Evolutionary conservation across 495 filamentous ascomycete genomes (phyloP).

Genomic region (Penicillium atrosanguineum): DNA sequence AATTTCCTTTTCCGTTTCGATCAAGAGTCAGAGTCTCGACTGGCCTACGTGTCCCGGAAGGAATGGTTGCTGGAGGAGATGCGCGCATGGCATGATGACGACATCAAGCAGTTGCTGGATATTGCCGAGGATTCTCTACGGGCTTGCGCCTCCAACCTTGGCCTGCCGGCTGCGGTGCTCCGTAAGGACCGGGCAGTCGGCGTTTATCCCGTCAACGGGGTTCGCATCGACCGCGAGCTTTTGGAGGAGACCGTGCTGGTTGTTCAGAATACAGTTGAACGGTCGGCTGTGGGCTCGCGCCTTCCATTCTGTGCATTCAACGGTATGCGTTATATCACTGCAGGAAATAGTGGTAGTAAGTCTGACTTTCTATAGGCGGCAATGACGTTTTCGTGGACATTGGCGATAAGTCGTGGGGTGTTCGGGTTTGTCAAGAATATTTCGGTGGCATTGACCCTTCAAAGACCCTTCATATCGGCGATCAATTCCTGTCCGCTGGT

Average conservation of each 20-base stretch:
- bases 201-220: conserved; percentile 60
- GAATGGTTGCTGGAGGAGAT: conserved; percentile 88
- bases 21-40: conserved; percentile 22
- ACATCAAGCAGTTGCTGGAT: conserved; percentile 77
- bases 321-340: conserved; percentile 38
- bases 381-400: conserved; percentile 99
- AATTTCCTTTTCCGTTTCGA: conserved; percentile 86
- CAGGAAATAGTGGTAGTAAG: not conserved
- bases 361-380: conserved; percentile 49
- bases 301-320: conserved; percentile 99
- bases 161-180: conserved; percentile 71
- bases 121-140: conserved; percentile 78
- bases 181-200: conserved; percentile 94
- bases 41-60: conserved; percentile 61
- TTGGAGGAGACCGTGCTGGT: conserved; percentile 95
- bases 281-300: conserved; percentile 63
- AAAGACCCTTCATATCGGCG: conserved; percentile 80
- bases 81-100: conserved; percentile 74
- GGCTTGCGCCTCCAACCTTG: conserved; percentile 74
- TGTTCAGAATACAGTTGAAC: conserved; percentile 85
- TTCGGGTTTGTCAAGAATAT: conserved; percentile 87
- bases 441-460: conserved; percentile 69
- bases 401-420: conserved; percentile 95
- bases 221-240: conserved; percentile 78
- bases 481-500: conserved; percentile 93